phyloP scores from a whole-genome alignment of 768 basidiomycete genomes.

The Pleurotus giganteus region DNA sequence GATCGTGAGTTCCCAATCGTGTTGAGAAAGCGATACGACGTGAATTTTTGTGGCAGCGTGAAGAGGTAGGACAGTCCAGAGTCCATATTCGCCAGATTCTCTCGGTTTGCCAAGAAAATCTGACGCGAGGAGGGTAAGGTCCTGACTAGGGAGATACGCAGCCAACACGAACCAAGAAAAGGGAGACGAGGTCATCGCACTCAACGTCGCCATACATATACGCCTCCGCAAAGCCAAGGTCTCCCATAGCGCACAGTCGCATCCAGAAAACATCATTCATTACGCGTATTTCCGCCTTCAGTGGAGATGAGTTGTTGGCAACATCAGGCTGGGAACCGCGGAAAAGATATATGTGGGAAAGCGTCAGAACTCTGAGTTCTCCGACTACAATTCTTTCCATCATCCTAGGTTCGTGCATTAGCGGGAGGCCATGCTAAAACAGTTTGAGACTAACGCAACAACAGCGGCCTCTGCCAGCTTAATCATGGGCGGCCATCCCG shows the following conservation, averaged over 20 bases:
- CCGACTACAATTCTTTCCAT: conserved; percentile 48
- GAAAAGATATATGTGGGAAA: conserved; percentile 42
- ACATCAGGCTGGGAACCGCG: conserved; percentile 23
- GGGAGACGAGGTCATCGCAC: conserved; percentile 58
- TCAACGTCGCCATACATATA: conserved; percentile 80
- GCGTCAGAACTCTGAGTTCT: conserved; percentile 45
- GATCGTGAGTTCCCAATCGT: conserved; percentile 61
- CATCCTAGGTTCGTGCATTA: conserved; percentile 24
- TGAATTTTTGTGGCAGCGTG: conserved; percentile 50
- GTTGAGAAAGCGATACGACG: conserved; percentile 62
- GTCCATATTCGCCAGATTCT: conserved; percentile 46
- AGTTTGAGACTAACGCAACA: conserved; percentile 35
- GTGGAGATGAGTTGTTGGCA: conserved; percentile 18
- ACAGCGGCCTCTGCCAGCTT: conserved; percentile 44
- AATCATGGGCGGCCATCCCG: conserved; percentile 42
- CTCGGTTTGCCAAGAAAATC: conserved; percentile 63
- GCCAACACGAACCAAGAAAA: conserved; percentile 52
- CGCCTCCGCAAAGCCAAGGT: conserved; percentile 73
- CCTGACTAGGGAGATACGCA: neutral
- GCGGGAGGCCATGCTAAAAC: conserved; percentile 7
- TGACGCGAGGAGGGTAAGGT: conserved; percentile 20
- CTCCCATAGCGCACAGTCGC: conserved; percentile 55
- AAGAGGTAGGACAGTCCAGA: conserved; percentile 53
- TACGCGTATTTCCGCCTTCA: conserved; percentile 46
- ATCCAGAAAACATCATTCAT: conserved; percentile 57